A percentile compares a stretch with the other conserved stretches of the same genome.
Conservation (phyloP, 768 basidiomycete species). For the Tephrocybe sp. region DNA sequence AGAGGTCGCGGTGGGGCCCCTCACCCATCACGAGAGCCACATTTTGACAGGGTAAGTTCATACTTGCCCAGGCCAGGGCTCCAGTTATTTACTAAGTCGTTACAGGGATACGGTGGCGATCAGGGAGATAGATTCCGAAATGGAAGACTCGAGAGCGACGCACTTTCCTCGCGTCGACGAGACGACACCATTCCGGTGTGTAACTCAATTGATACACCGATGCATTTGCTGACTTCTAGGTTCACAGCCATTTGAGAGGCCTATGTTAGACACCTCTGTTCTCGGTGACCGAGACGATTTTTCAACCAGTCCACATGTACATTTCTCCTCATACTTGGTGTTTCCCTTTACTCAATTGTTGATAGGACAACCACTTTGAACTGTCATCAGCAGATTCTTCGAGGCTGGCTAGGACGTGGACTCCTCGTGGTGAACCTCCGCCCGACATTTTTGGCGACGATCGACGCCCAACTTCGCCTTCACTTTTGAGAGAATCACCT, state of each 20-base stretch:
- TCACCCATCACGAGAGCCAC: conserved; percentile 19
- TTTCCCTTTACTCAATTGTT: background rate
- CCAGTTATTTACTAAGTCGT: background rate
- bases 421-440: conserved; percentile 21
- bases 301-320: conserved; percentile 11
- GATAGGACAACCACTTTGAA: conserved; percentile 9
- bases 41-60: conserved; percentile 25
- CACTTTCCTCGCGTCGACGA: conserved; percentile 6
- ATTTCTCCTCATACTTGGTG: background rate
- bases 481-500: conserved; percentile 28
- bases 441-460: conserved; percentile 13
- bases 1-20: conserved; percentile 15
- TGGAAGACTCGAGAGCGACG: conserved; percentile 10
- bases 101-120: conserved; percentile 12
- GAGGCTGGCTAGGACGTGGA: conserved; percentile 19
- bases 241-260: conserved; percentile 10
- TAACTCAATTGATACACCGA: background rate
- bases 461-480: conserved; percentile 25
- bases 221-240: background rate
- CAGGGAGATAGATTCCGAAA: conserved; percentile 16
- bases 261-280: conserved; percentile 5
- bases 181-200: conserved; percentile 18
- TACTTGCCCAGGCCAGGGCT: too few species aligned
- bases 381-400: conserved; percentile 2
- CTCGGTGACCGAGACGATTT: conserved; percentile 1